Evolutionary conservation across 768 basidiomycete genomes (phyloP), one percentile per base, ranked within the genome.

Genomic region (Astraeus odoratus): DNA sequence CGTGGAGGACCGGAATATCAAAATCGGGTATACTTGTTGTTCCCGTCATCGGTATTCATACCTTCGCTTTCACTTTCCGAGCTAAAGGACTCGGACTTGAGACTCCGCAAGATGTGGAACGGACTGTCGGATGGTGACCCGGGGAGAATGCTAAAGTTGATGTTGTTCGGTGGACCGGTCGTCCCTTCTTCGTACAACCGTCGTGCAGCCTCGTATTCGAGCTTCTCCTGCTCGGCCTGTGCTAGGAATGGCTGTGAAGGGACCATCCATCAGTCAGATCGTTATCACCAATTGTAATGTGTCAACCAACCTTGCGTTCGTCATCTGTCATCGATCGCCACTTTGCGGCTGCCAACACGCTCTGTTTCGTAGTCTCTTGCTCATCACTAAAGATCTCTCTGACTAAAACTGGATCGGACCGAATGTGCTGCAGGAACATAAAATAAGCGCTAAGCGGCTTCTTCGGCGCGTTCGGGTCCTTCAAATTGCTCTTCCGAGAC

Each of bases 391-490:
- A 95, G 6, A 95, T 81, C 10, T 83, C 82, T 48, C 61, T 72
- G 8, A 89, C 86, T n/a, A 94, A 66, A 27, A 70, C 69, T 2
- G 80, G 77, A 57, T 87, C 81, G 43, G 86, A 83, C 49, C 93
- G 75, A 54, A 96, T 96, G 36, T 83, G 80, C 62, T 93, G 91
- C 52, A 95, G 64, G 71, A 93, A 96, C 82, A 94, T 87, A 53
- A 96, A 95, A 58, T 95, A 96, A 0, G 93, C 91, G 59, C 81
- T 85, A 35, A 95, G 77, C 5, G 93, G 93, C 60, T 95, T 95
- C 80, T 92, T 94, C 3, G 93, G 93, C 7, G 91, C 93, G 59
- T 96, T 95, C 26, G 92, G 92, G 61, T 96, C 92, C 70, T 94
- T 95, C 67, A 96, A 86, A 62, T 96, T 96, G 53, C 85, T 85